Percentiles rank a stretch among this genome's conserved stretches.
phyloP scores from a whole-genome alignment of 257 asterid species.

The Solanum habrochaites region DNA sequence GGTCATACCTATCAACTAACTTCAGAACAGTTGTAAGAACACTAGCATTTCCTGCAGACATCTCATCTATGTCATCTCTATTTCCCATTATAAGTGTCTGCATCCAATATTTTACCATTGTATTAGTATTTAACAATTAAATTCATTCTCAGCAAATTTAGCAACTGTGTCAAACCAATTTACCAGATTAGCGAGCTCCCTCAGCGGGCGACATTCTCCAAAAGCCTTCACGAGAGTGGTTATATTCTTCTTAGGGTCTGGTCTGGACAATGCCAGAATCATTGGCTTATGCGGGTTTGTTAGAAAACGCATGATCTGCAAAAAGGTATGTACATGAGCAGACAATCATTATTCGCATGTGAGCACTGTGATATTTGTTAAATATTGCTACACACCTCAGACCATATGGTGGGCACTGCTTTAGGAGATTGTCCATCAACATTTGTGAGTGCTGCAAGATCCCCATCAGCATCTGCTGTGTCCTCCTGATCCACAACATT shows the following conservation, averaged over 20 bases:
- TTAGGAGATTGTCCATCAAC: constrained; percentile 59
- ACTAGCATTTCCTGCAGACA: constrained; percentile 56
- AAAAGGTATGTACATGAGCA: neutral
- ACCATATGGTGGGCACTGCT: constrained; percentile 64
- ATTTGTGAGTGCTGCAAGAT: constrained; percentile 34
- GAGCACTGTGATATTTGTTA: neutral
- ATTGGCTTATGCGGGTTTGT: constrained; percentile 88
- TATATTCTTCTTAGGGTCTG: constrained; percentile 76
- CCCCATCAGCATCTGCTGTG: constrained; percentile 43
- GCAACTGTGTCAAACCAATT: neutral
- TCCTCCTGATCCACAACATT: constrained; percentile 66
- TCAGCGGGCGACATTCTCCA: constrained; percentile 72
- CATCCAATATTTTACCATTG: neutral
- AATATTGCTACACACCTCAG: constrained; percentile 40
- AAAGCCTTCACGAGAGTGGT: constrained; percentile 72
- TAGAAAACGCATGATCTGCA: constrained; percentile 69
- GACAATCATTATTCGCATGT: neutral
- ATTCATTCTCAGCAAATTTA: neutral
- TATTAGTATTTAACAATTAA: neutral
- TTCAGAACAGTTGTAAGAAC: constrained; percentile 65
- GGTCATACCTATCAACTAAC: constrained; percentile 67
- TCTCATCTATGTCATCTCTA: constrained; percentile 73
- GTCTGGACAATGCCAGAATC: constrained; percentile 77
- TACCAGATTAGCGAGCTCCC: constrained; percentile 87
- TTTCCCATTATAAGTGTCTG: constrained; percentile 91